A percentile compares a stretch with the other conserved stretches of the same genome.
These are phyloP conservation scores for Septoria linicola DNA, from an alignment of 2,329 filamentous ascomycete species.

Conservation along the genomic window DNA sequence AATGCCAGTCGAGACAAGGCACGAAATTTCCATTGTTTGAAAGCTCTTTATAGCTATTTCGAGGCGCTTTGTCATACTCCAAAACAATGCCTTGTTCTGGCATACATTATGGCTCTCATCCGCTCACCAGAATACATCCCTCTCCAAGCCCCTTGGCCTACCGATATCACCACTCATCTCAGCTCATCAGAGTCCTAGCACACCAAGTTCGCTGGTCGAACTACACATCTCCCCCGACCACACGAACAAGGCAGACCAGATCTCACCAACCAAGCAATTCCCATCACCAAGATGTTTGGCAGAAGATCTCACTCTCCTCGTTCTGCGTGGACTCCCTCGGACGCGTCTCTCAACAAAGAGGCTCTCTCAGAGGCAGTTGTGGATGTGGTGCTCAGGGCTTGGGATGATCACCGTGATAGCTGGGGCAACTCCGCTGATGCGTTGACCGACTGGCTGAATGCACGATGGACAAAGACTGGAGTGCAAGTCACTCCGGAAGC, in stretches of 20 bases:
- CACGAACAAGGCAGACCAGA: neutral
- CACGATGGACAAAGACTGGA: conserved; percentile 32
- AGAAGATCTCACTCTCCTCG: neutral
- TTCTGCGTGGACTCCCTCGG: conserved; percentile 8
- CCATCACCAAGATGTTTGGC: conserved; percentile 2
- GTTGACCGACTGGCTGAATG: conserved; percentile 33
- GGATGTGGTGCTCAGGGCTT: conserved; percentile 24
- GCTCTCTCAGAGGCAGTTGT: conserved; percentile 26
- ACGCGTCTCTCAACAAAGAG: conserved; percentile 9
- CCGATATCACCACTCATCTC: too few species aligned
- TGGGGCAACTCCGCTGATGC: conserved; percentile 29
- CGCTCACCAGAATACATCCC: too few species aligned
- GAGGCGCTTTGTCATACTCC: too few species aligned
- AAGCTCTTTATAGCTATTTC: too few species aligned
- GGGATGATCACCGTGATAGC: conserved; percentile 23
- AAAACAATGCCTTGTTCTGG: too few species aligned
- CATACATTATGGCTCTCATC: too few species aligned
- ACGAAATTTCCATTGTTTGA: too few species aligned
- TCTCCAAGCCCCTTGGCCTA: too few species aligned
- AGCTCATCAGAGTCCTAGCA: too few species aligned
- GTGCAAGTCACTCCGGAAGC: conserved; percentile 26
- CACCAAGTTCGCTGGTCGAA: conserved; percentile 4
- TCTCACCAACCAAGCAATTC: neutral
- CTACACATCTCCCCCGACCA: neutral
- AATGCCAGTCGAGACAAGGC: too few species aligned